Base-by-base conservation (phyloP, 1,139 yeast species). In the Schwanniomyces etchellsii region DNA sequence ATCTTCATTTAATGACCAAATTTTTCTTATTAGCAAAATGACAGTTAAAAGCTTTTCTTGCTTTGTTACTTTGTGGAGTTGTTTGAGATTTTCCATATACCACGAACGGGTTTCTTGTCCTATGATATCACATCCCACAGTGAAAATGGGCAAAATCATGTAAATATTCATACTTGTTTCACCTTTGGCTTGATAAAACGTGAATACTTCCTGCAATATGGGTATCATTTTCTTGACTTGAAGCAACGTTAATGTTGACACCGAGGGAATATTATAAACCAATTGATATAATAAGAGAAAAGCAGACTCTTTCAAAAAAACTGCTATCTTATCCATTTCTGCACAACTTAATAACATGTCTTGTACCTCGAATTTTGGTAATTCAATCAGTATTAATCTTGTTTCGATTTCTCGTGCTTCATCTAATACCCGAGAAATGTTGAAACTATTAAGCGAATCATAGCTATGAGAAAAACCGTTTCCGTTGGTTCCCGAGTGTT, bases 191-290 rank as follows among this genome's bases (percentile, higher is more conserved):
- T 12, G 11, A 16, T 26, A 16, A 5, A 13, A 18, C 14, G 20
- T 18, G 9, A 31, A 28, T 6, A 22, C 12, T n/a, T 23, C 10
- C 4, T 22, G 16, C 5, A 27, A n/a, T 20, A 27, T 14, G 9
- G 31, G 33, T 7, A 28, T 15, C 5, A 17, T 13, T 28, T 28
- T 15, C 7, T 17, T n/a, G n/a, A 18, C 14, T 12, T 28, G 26
- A 17, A 31, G 14, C 16, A 31, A 12, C 3, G 30, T 22, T n/a
- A 28, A 18, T 3, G 31, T 18, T 14, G 33, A 28, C 14, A 17
- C 11, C 5, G 33, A 31, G n/a, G 31, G 10, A 14, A 22, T 14
- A 13, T 23, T 16, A 28, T 31, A 31, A 5, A 31, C 17, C n/a
- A 31, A 15, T 24, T 31, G 33, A 14, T 28, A 14, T n/a, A 29